These are phyloP conservation scores for Solanum bulbocastanum DNA, from an alignment of 257 asterid species.

Conservation along the genomic window DNA sequence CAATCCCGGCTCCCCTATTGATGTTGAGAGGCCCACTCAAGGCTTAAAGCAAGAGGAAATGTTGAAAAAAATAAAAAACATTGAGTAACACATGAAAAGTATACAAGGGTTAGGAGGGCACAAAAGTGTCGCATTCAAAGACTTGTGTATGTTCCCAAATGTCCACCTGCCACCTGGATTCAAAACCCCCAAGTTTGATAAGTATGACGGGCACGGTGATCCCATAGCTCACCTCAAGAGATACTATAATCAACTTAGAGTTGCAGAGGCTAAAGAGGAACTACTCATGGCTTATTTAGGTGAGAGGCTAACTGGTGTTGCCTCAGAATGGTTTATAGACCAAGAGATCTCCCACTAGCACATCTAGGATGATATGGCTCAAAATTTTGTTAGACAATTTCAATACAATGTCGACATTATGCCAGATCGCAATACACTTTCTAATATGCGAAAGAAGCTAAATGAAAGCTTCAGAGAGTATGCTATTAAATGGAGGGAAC, in stretches of 20 bases:
- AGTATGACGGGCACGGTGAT: not conserved
- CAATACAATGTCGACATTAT: not conserved
- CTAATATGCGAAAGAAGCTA: not conserved
- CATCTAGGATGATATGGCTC: not conserved
- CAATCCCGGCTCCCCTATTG: not conserved
- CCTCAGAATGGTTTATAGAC: not conserved
- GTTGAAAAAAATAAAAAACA: not conserved
- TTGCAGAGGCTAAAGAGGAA: not conserved
- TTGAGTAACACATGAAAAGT: not conserved
- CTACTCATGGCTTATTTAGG: not conserved
- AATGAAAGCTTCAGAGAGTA: not conserved
- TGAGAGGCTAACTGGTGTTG: too few species aligned
- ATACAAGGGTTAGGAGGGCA: not conserved
- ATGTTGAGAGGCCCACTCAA: not conserved
- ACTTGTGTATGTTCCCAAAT: not conserved
- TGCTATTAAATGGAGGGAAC: not conserved
- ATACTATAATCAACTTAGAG: too few species aligned
- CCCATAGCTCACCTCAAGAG: not conserved
- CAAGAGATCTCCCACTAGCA: not conserved
- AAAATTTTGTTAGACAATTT: not conserved
- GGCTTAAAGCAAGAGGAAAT: too few species aligned
- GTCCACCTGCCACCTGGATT: not conserved
- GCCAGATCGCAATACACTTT: not conserved
- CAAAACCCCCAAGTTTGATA: not conserved
- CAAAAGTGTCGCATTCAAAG: not conserved